Evolutionary conservation across 2,329 filamentous ascomycete species (phyloP).

Genomic region (Neopestalotiopsis sp.): DNA sequence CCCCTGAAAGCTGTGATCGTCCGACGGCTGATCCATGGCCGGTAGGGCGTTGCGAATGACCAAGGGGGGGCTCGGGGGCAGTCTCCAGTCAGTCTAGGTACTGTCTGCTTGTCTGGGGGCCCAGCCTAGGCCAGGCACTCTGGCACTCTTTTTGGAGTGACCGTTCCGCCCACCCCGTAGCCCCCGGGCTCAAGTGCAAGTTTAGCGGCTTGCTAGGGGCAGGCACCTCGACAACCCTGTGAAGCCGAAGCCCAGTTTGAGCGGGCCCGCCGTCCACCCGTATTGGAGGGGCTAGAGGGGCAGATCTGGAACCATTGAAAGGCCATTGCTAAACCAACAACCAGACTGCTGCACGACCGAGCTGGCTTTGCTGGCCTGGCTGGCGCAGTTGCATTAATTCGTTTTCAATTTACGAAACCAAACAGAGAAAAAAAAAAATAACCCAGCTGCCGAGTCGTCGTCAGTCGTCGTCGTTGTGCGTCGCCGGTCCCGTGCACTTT

Average conservation of each 20-base stretch:
- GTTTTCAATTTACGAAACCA: background rate
- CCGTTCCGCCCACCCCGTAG: background rate
- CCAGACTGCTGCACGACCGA: background rate
- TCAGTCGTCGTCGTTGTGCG: no score
- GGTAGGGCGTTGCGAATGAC: background rate
- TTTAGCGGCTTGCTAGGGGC: slow-evolving; percentile 6
- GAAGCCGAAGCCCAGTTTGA: slow-evolving; percentile 2
- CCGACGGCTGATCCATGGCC: background rate
- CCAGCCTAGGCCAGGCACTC: no score
- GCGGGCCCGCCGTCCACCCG: background rate
- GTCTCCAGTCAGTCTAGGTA: background rate
- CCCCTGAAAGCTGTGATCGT: background rate
- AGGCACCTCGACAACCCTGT: background rate
- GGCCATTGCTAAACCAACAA: slow-evolving; percentile 6
- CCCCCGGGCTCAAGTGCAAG: background rate
- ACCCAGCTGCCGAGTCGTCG: no score
- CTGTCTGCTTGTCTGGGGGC: background rate
- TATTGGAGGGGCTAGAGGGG: slow-evolving; percentile 7
- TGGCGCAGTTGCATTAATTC: slow-evolving; percentile 1
- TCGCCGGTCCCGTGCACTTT: background rate
- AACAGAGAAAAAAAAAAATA: background rate
- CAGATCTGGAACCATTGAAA: slow-evolving; percentile 9
- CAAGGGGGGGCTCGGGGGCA: background rate
- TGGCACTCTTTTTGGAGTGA: no score
- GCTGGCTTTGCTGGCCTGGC: no score